These are phyloP conservation scores for Talaromyces pinophilus DNA, from an alignment of 2,329 filamentous ascomycete genomes.

Conservation along the genomic window DNA sequence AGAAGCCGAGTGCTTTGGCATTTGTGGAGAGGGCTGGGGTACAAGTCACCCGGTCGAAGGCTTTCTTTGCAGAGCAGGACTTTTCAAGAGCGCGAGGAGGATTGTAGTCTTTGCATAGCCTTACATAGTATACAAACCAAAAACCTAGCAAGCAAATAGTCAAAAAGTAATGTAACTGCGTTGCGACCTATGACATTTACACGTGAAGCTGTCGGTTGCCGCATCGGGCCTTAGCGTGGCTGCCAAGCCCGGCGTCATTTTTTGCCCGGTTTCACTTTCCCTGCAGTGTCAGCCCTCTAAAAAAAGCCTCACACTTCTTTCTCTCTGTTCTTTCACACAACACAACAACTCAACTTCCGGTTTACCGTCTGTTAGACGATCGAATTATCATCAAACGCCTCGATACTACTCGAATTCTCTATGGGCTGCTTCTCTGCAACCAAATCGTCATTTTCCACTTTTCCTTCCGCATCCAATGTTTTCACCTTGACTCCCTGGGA, in stretches of 20 bases:
- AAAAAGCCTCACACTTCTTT: constrained; percentile 6
- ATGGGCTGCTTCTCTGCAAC: constrained; percentile 40
- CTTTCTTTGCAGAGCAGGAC: constrained; percentile 43
- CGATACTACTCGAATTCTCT: constrained; percentile 31
- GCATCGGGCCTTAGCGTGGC: constrained; percentile 17
- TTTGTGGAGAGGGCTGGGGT: constrained; percentile 52
- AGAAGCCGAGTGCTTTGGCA: constrained; percentile 54
- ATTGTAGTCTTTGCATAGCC: not conserved
- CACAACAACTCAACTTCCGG: not conserved
- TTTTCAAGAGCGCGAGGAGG: constrained; percentile 20
- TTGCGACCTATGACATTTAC: constrained; percentile 17
- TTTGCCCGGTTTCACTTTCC: constrained; percentile 4
- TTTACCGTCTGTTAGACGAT: constrained; percentile 16
- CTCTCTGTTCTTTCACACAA: not conserved
- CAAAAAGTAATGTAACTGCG: not conserved
- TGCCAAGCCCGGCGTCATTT: constrained; percentile 7
- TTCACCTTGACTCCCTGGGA: constrained; percentile 19
- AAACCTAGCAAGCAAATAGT: not conserved
- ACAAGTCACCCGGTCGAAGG: constrained; percentile 50
- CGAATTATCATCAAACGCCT: not conserved
- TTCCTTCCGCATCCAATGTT: constrained; percentile 13
- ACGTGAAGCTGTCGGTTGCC: constrained; percentile 17
- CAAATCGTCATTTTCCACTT: constrained; percentile 24
- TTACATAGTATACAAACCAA: not conserved
- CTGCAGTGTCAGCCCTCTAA: not conserved